Base-by-base conservation (phyloP, 2,329 filamentous ascomycete species). In the Botrytis medusae region DNA sequence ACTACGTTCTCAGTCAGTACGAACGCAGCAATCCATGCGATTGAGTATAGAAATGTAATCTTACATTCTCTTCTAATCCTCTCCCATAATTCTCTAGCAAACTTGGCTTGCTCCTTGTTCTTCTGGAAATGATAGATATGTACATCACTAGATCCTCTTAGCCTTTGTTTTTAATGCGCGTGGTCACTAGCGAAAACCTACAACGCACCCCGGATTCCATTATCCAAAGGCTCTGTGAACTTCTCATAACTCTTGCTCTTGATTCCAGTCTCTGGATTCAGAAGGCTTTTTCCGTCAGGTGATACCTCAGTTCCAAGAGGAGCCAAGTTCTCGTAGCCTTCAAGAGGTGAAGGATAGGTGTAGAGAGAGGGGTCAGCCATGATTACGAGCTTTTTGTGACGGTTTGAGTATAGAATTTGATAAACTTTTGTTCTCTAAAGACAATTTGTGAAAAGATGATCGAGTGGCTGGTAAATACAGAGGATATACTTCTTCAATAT, bases 111-210 rank as follows among this genome's bases (percentile, higher is more conserved):
- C 9, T 85, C 83, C 1, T 86, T 81, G 74, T 91, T 91, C 62
- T 84, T 86, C 79, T 90, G 88, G 76, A 90, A 88, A 82, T 94
- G 93, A 83, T 97, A 97, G 78, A 97, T 90, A 82, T 97, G 94
- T 25, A 97, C 83, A 80, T 97, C 94, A 77, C 88, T 90, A 51
- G 32, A 34, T 22, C 10, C 42, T 32, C 29, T 69, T 40, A 72
- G 71, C 34, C 20, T 60, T 51, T 44, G 20, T 57, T 61, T n/a
- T 48, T 44, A 44, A 54, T n/a, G 25, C 29, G 16, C 44, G 22
- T 32, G 8, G 7, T 9, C 42, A 44, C 20, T 25, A 18, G 22
- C n/a, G 37, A 32, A 69, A 68, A 84, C 87, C 81, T 75, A 90
- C 88, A 97, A 97, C 18, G 90, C 94, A 54, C 92, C 93, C 9